These are phyloP conservation scores for Colletotrichum plurivorum DNA, from an alignment of 2,329 filamentous ascomycete genomes.

Conservation along the genomic window DNA sequence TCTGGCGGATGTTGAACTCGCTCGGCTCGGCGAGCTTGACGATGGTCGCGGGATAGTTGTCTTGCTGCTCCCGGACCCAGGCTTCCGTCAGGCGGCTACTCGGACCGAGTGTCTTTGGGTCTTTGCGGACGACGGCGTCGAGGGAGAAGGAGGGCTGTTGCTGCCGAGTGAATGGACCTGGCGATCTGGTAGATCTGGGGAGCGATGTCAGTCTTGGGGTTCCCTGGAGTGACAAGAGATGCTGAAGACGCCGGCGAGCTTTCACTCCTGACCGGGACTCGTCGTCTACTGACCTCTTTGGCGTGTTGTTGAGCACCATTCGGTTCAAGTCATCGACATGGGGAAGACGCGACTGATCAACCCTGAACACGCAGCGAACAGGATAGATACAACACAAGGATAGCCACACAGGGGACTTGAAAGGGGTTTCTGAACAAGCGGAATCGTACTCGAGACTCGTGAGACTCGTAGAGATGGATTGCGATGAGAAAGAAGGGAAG, in stretches of 20 bases:
- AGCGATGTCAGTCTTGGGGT: background rate
- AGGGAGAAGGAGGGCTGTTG: conserved; percentile 36
- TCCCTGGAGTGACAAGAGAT: no score
- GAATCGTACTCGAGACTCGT: background rate
- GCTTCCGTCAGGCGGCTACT: conserved; percentile 37
- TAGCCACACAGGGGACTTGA: conserved; percentile 4
- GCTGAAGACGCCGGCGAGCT: background rate
- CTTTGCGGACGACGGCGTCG: conserved; percentile 31
- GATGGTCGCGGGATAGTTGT: conserved; percentile 32
- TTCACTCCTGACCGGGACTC: conserved; percentile 18
- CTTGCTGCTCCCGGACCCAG: conserved; percentile 38
- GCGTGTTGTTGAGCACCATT: conserved; percentile 41
- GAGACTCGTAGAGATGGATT: conserved; percentile 8
- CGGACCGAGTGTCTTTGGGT: conserved; percentile 30
- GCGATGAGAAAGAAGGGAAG: conserved; percentile 30
- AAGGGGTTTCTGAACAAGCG: background rate
- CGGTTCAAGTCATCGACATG: conserved; percentile 40
- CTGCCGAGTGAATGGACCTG: conserved; percentile 37
- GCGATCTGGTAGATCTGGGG: conserved; percentile 39
- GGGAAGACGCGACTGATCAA: conserved; percentile 33
- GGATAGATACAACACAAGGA: conserved; percentile 8
- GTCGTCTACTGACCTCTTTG: conserved; percentile 35
- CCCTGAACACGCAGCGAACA: conserved; percentile 15
- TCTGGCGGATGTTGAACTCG: conserved; percentile 30
- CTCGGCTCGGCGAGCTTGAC: conserved; percentile 35